phyloP scores from a whole-genome alignment of 164 flowering plant species.

The Tetracentron sinense region DNA sequence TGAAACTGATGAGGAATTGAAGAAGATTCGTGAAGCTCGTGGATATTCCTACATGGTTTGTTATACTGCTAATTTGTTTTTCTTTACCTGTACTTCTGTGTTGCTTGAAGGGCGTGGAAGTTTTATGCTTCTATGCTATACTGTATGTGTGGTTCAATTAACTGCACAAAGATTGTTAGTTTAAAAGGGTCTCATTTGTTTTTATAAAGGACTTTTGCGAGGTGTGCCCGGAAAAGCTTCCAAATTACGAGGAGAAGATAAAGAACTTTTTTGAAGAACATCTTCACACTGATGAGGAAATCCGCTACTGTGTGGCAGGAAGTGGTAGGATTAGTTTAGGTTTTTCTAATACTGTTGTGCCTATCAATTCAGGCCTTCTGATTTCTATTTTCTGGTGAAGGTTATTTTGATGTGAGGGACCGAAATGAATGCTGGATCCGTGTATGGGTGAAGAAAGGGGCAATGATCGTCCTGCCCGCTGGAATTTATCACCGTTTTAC shows the following conservation, averaged over 20 bases:
- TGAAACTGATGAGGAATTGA: slow-evolving; percentile 85
- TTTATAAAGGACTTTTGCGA: slow-evolving; percentile 80
- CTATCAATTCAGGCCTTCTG: background rate
- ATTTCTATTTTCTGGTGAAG: slow-evolving; percentile 32
- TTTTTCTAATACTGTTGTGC: background rate
- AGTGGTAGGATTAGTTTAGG: slow-evolving; percentile 70
- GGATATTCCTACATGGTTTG: slow-evolving; percentile 83
- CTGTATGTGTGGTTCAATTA: too few relatives aligned
- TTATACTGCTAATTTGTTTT: slow-evolving; percentile 2
- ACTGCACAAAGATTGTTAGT: too few relatives aligned
- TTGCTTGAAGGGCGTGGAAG: background rate
- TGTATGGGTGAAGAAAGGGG: too few relatives aligned
- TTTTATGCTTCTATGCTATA: background rate
- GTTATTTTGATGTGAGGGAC: slow-evolving; percentile 96
- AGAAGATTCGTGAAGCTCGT: slow-evolving; percentile 81
- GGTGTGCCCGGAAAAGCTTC: slow-evolving; percentile 90
- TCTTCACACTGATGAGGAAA: slow-evolving; percentile 98
- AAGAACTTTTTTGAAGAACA: slow-evolving; percentile 92
- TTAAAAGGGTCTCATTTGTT: slow-evolving; percentile 1
- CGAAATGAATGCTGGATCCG: slow-evolving; percentile 82
- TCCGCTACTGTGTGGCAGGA: slow-evolving; percentile 91
- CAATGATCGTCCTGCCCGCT: slow-evolving; percentile 80
- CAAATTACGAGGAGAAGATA: slow-evolving; percentile 91
- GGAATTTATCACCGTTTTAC: too few relatives aligned
- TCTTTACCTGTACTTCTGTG: background rate